A percentile compares a stretch with the other conserved stretches of the same genome.
phyloP scores from a whole-genome alignment of 2,329 filamentous ascomycete species.

The Phyllosticta paracitricarpa region DNA sequence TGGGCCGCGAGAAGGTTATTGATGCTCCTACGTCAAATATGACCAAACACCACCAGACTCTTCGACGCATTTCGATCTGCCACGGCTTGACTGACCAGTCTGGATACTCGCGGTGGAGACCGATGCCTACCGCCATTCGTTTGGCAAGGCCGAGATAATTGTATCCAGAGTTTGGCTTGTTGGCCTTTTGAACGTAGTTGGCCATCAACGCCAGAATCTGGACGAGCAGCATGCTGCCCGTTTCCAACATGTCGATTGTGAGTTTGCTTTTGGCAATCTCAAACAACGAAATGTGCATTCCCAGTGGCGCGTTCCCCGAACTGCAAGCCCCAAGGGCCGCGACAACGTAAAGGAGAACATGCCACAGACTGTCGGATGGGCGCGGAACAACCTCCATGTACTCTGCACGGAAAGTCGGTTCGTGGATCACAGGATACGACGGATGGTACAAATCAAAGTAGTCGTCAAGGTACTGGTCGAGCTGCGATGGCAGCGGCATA shows the following conservation, averaged over 20 bases:
- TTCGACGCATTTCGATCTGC: constrained; percentile 24
- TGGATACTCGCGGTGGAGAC: constrained; percentile 40
- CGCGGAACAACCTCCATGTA: constrained; percentile 34
- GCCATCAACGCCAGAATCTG: constrained; percentile 39
- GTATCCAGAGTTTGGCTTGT: constrained; percentile 43
- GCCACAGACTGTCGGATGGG: constrained; percentile 33
- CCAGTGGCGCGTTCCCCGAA: constrained; percentile 30
- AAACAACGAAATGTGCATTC: constrained; percentile 36
- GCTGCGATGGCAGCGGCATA: background rate
- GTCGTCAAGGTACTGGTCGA: constrained; percentile 26
- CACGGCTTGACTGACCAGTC: constrained; percentile 36
- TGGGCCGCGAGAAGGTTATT: constrained; percentile 39
- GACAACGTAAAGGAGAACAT: constrained; percentile 37
- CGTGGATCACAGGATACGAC: constrained; percentile 39
- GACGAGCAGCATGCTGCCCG: constrained; percentile 40
- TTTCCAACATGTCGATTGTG: constrained; percentile 38
- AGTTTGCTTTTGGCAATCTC: constrained; percentile 38
- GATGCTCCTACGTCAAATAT: constrained; percentile 41
- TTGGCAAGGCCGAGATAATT: constrained; percentile 40
- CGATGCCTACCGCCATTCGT: constrained; percentile 40
- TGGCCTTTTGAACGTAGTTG: constrained; percentile 41
- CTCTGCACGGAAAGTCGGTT: constrained; percentile 39
- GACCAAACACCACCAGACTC: constrained; percentile 30
- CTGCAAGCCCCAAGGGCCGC: constrained; percentile 37
- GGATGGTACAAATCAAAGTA: constrained; percentile 40